Evolutionary conservation across 257 asterid genomes (phyloP).

Genomic region (Sherardia arvensis): DNA sequence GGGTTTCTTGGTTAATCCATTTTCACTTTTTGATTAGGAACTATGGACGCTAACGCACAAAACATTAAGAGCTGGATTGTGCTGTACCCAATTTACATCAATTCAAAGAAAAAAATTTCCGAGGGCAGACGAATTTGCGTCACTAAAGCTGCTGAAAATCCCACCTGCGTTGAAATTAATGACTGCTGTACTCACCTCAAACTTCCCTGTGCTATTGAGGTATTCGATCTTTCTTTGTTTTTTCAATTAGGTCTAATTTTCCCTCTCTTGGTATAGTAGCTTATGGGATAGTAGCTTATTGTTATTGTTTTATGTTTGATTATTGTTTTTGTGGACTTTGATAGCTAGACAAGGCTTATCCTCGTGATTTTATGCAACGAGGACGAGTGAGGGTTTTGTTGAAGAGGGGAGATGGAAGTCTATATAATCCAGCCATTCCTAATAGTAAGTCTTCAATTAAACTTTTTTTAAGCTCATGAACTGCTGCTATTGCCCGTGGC

Average conservation of each 20-base stretch:
- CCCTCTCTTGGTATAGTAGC: neutral
- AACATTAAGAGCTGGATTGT: slow-evolving; percentile 80
- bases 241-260: neutral
- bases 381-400: slow-evolving; percentile 88
- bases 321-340: neutral
- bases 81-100: slow-evolving; percentile 76
- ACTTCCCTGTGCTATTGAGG: slow-evolving; percentile 88
- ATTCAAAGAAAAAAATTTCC: slow-evolving; percentile 83
- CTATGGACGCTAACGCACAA: slow-evolving; percentile 66
- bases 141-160: slow-evolving; percentile 85
- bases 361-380: slow-evolving; percentile 92
- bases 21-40: slow-evolving; percentile 4
- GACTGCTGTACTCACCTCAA: slow-evolving; percentile 81
- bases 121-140: slow-evolving; percentile 86
- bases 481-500: neutral
- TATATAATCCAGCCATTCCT: slow-evolving; percentile 60
- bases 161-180: slow-evolving; percentile 66
- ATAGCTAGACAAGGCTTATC: slow-evolving; percentile 90
- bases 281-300: neutral
- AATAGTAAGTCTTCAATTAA: slow-evolving; percentile 40
- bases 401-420: slow-evolving; percentile 78
- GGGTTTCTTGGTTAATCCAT: neutral
- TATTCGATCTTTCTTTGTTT: slow-evolving; percentile 1
- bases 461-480: neutral
- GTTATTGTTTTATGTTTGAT: neutral